Evolutionary conservation across 257 asterid genomes (phyloP).

Genomic region (Solanum chiquidenum): DNA sequence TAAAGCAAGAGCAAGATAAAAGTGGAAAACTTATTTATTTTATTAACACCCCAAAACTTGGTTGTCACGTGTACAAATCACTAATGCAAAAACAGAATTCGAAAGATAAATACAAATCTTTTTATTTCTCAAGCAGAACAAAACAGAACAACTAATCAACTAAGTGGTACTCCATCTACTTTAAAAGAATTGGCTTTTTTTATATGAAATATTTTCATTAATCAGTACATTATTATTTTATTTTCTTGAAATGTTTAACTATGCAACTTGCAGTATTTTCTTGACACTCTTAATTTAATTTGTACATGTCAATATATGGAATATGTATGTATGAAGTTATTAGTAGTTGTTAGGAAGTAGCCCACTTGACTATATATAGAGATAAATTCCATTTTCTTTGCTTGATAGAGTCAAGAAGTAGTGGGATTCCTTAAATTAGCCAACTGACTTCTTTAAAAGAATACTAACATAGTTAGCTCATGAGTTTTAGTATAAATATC

Average conservation of each 20-base stretch:
- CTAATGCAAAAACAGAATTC: no score
- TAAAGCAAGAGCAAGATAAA: no score
- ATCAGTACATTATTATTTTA: no score
- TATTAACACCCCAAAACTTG: no score
- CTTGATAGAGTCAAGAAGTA: background rate
- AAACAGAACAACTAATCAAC: no score
- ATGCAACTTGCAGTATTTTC: background rate
- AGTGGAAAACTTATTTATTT: no score
- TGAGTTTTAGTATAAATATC: background rate
- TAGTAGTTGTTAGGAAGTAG: background rate
- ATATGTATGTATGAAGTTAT: background rate
- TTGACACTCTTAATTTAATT: background rate
- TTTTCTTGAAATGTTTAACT: background rate
- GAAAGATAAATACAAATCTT: no score
- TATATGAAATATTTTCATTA: no score
- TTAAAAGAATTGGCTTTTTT: no score
- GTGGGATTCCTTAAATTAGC: background rate
- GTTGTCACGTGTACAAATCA: no score
- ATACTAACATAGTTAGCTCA: background rate
- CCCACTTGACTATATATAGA: background rate
- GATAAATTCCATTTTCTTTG: background rate
- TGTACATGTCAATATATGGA: background rate
- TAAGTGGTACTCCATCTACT: background rate
- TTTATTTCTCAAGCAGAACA: no score
- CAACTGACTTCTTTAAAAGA: background rate